Evolutionary conservation across 805 yeast genomes (phyloP), one percentile per base, ranked within the genome.

Genomic region (Suhomyces kilbournensis): DNA sequence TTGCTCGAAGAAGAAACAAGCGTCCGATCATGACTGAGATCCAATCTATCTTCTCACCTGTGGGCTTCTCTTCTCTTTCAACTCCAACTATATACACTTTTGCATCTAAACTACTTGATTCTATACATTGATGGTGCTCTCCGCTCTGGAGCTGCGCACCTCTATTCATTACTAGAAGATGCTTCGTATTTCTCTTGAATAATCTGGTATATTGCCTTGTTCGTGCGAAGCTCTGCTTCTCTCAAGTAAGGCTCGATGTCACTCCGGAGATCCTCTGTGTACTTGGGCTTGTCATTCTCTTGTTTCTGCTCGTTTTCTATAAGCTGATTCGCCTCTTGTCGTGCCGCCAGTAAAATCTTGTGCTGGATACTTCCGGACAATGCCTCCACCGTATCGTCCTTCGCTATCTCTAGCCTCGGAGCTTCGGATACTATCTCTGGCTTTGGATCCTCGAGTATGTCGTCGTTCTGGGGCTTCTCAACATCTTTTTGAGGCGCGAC

Each of bases 211-310:
- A 58, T 42, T 8, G 56, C 58, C 25, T 44, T 43, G 26, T 67
- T 65, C 1, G 76, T 73, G 32, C 56, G 61, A 2, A 47, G 23
- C 30, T 62, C 59, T 2, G 77, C 77, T 51, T 56, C 52, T 14
- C 56, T 50, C 34, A 64, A 56, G 35, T 67, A 65, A 26, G 52
- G 52, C 4, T 54, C 56, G 32, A 74, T 49, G 42, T 71, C 72
- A 14, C 57, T 53, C 50, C 66, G 68, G 48, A 74, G 63, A 49
- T 74, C 77, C 44, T 62, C 50, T 19, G 72, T 71, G 48, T 65
- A 60, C 2, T 50, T 47, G 20, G 20, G 23, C 7, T 45, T 30
- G 20, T 3, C n/a, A 32, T 50, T 49, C 10, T 32, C 22, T 14
- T 35, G 38, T 9, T 40, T 38, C 42, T 42, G 34, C 10, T 40